Percentiles rank a stretch among this genome's conserved stretches.
Evolutionary conservation across 345 rosid genomes (phyloP).

Genomic region (Geranium rotundifolium): DNA sequence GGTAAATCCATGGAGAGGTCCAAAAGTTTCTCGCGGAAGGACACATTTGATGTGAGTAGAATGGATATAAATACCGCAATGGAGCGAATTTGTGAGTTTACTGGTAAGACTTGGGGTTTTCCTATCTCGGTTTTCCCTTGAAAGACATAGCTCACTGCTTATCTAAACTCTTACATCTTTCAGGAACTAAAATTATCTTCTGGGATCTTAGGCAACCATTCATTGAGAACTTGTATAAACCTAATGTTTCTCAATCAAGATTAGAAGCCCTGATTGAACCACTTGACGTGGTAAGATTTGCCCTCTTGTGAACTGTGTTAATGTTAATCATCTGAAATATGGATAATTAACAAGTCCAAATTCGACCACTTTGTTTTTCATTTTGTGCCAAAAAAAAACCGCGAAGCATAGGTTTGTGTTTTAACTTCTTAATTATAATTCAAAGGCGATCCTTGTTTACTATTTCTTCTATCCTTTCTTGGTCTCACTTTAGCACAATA

Average conservation of each 20-base stretch:
- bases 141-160: slow-evolving; percentile 6
- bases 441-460: too few relatives aligned
- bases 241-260: slow-evolving; percentile 60
- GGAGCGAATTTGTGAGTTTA: slow-evolving; percentile 72
- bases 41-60: slow-evolving; percentile 77
- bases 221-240: slow-evolving; percentile 72
- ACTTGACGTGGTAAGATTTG: slow-evolving; percentile 57
- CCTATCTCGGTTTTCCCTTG: neutral
- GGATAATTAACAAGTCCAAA: too few relatives aligned
- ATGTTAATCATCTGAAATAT: too few relatives aligned
- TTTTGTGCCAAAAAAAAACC: too few relatives aligned
- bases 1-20: slow-evolving; percentile 56
- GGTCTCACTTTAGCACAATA: too few relatives aligned
- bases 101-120: slow-evolving; percentile 36
- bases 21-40: slow-evolving; percentile 55
- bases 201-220: slow-evolving; percentile 82
- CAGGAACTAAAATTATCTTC: slow-evolving; percentile 90
- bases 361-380: too few relatives aligned
- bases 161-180: slow-evolving; percentile 15
- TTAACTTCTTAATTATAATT: too few relatives aligned
- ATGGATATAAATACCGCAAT: slow-evolving; percentile 79
- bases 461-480: too few relatives aligned
- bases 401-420: too few relatives aligned
- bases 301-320: neutral
- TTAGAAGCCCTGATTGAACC: slow-evolving; percentile 72